phyloP scores from a whole-genome alignment of 2,329 filamentous ascomycete genomes.

The Hypoxylon sp. region DNA sequence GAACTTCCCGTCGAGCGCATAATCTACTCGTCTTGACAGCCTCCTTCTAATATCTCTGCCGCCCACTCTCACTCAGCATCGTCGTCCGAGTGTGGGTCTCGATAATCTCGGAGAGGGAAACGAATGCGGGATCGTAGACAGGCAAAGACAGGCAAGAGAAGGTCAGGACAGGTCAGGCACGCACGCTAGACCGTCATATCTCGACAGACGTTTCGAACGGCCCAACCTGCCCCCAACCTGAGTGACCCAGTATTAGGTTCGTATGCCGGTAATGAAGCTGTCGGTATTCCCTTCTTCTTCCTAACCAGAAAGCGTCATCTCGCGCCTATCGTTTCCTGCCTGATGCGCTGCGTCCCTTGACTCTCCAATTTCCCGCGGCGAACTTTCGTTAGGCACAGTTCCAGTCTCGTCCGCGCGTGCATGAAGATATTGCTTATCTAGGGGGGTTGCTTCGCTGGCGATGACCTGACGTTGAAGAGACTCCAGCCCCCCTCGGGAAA shows the following conservation, averaged over 20 bases:
- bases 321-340: not conserved
- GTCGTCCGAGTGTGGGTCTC: slow-evolving; percentile 15
- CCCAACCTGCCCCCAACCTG: not conserved
- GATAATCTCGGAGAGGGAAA: slow-evolving; percentile 25
- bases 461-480: slow-evolving; percentile 28
- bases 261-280: slow-evolving; percentile 2
- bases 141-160: slow-evolving; percentile 12
- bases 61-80: not conserved
- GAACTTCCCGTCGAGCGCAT: slow-evolving; percentile 8
- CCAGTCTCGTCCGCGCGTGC: slow-evolving; percentile 5
- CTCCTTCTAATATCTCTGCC: slow-evolving; percentile 1
- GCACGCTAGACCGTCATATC: no score
- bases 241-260: not conserved
- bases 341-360: slow-evolving; percentile 11
- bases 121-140: slow-evolving; percentile 13
- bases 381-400: slow-evolving; percentile 11
- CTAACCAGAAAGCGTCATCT: slow-evolving; percentile 14
- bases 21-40: slow-evolving; percentile 24
- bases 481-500: slow-evolving; percentile 19
- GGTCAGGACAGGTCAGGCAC: no score
- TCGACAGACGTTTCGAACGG: slow-evolving; percentile 22
- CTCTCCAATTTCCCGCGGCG: slow-evolving; percentile 13
- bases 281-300: no score
- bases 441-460: no score
- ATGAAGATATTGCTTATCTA: no score